Evolutionary conservation across 2,329 filamentous ascomycete genomes (phyloP), one percentile per base, ranked within the genome.

Genomic region (Trichoderma atroviride): DNA sequence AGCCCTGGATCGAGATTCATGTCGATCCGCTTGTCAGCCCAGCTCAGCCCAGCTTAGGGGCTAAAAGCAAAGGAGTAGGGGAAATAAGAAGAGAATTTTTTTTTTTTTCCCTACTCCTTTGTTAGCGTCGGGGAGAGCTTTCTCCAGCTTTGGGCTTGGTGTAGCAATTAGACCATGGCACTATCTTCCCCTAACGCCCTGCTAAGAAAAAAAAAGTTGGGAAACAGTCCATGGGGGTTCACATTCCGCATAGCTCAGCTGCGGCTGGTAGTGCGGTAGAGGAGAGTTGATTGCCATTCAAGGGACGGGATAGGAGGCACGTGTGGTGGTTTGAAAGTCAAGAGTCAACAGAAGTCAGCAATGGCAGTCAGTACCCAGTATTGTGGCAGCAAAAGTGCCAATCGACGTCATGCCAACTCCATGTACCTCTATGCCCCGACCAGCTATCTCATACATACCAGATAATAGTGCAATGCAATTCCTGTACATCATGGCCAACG

Each of bases 1-100:
- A 53, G 50, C 47, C 33, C n/a, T 35, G 37, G 63, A 67, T 67
- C 63, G 35, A 43, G 63, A 67, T 67, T 52, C 58, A 37, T 55
- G 55, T 9, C 63, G 63, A 67, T 67, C 63, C 63, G 63, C 63
- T 67, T 59, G 63, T 67, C 63, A 67, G 63, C 63, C 63, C 63
- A 67, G 63, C 55, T 58, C 62, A 64, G 61, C 61, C 61, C 62
- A 65, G 62, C 62, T 33, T 33, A 14, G 13, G 50, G 22, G 50
- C 11, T 6, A 56, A 29, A 24, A 50, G 27, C 16, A 47, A 29
- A 43, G 14, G 37, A 19, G 16, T 40, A 29, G 16, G 47, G 24
- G 19, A 31, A 35, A 9, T 4, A 56, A 31, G n/a, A 52, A 29
- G 11, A 47, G 19, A 29, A n/a, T 27, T 31, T 61, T 50, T 14